Percentiles rank a stretch among this genome's conserved stretches.
These are phyloP conservation scores for Lumnitzera littorea DNA, from an alignment of 345 rosid species.

Conservation along the genomic window DNA sequence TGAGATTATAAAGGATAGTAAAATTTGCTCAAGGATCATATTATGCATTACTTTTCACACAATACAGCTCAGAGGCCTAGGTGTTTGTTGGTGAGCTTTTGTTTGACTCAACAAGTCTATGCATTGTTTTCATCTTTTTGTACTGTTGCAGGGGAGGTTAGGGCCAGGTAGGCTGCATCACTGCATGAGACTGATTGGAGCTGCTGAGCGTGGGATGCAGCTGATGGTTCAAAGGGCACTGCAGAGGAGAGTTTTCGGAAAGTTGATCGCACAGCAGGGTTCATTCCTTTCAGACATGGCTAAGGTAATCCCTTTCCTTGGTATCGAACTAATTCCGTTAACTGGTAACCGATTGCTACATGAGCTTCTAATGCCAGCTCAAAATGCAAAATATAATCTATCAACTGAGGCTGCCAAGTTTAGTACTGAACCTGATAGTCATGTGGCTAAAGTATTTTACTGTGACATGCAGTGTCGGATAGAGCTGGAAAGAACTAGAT, in stretches of 20 bases:
- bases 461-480: constrained; percentile 57
- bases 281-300: constrained; percentile 85
- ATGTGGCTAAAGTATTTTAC: neutral
- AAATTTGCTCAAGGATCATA: too few relatives aligned
- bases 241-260: constrained; percentile 71
- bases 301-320: constrained; percentile 34
- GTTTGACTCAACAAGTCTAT: neutral
- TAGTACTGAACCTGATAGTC: neutral
- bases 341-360: too few relatives aligned
- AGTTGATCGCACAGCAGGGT: constrained; percentile 81
- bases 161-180: constrained; percentile 99
- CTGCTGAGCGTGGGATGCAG: constrained; percentile 98
- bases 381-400: too few relatives aligned
- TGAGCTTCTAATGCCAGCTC: too few relatives aligned
- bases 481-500: constrained; percentile 72
- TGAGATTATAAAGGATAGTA: too few relatives aligned
- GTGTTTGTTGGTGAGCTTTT: too few relatives aligned
- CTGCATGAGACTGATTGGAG: constrained; percentile 93
- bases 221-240: constrained; percentile 86
- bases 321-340: too few relatives aligned
- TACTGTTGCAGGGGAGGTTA: constrained; percentile 72
- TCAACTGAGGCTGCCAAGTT: too few relatives aligned
- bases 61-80: too few relatives aligned
- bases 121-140: constrained; percentile 1
- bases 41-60: too few relatives aligned